Conservation (phyloP, 2,329 filamentous ascomycete species). For the Westerdykella aurantiaca region DNA sequence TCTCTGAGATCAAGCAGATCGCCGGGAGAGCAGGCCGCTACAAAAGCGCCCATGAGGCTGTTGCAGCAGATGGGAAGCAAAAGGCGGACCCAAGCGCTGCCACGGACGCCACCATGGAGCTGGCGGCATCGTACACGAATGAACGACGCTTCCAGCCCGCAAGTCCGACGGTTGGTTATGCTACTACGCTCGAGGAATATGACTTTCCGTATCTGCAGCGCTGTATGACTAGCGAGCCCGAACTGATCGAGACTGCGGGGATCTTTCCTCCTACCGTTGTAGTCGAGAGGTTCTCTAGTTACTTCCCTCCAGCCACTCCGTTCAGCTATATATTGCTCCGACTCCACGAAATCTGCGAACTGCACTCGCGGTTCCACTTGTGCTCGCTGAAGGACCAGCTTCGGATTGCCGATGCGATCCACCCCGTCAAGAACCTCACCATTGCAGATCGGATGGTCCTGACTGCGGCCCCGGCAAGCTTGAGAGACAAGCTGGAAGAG, state of each 20-base stretch:
- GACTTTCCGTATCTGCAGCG: conserved; percentile 60
- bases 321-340: conserved; percentile 77
- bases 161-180: conserved; percentile 55
- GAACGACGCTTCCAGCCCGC: background rate
- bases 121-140: conserved; percentile 9
- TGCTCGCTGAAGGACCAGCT: conserved; percentile 60
- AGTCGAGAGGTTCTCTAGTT: conserved; percentile 69
- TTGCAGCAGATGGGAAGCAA: conserved; percentile 18
- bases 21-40: conserved; percentile 87
- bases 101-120: conserved; percentile 11
- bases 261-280: conserved; percentile 66
- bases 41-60: conserved; percentile 60
- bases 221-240: conserved; percentile 59
- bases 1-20: conserved; percentile 89
- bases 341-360: conserved; percentile 61
- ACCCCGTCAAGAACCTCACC: conserved; percentile 60
- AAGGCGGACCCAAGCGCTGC: conserved; percentile 3
- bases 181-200: conserved; percentile 68
- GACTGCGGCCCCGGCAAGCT: conserved; percentile 61
- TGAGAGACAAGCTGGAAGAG: conserved; percentile 45
- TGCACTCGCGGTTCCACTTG: conserved; percentile 64
- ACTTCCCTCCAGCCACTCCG: conserved; percentile 74
- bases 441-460: conserved; percentile 72
- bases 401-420: conserved; percentile 66
- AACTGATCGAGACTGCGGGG: conserved; percentile 64